Evolutionary conservation across 176 grass and related monocot genomes (phyloP).

Genomic region (Themeda triandra): DNA sequence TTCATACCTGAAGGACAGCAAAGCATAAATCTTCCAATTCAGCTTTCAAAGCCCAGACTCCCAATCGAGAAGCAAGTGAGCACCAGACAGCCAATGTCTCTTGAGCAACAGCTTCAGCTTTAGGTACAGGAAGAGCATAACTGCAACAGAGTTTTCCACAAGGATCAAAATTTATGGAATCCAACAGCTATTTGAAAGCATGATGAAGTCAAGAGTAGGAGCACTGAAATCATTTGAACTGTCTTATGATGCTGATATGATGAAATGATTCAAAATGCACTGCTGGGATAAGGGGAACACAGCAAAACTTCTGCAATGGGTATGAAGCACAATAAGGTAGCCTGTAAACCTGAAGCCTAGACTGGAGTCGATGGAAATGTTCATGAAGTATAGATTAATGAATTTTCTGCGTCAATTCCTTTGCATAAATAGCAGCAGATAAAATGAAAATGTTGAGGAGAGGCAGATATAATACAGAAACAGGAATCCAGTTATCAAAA

Average conservation of each 20-base stretch:
- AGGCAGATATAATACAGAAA: not conserved
- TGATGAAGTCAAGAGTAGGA: slow-evolving; percentile 1
- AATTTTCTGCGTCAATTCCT: not conserved
- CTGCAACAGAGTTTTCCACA: slow-evolving; percentile 55
- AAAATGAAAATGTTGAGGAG: not conserved
- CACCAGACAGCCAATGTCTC: slow-evolving; percentile 96
- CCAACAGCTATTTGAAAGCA: slow-evolving; percentile 23
- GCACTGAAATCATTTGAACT: not conserved
- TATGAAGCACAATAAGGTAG: slow-evolving; percentile 3
- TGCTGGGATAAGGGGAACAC: not conserved
- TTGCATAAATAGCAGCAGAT: not conserved
- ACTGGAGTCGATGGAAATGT: not conserved
- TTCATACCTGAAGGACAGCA: slow-evolving; percentile 91
- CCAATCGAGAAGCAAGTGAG: slow-evolving; percentile 89
- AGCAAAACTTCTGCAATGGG: not conserved
- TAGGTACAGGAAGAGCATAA: slow-evolving; percentile 79
- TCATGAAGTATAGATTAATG: not conserved
- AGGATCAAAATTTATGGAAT: slow-evolving; percentile 17
- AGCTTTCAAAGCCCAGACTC: slow-evolving; percentile 98
- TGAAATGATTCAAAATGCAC: slow-evolving; percentile 25
- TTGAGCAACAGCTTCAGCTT: slow-evolving; percentile 98
- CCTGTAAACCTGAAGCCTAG: not conserved
- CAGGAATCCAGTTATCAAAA: not conserved
- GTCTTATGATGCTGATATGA: not conserved
- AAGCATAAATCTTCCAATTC: slow-evolving; percentile 99